Evolutionary conservation across 768 basidiomycete species (phyloP).

Genomic region (Pulveroboletus ravenelii): DNA sequence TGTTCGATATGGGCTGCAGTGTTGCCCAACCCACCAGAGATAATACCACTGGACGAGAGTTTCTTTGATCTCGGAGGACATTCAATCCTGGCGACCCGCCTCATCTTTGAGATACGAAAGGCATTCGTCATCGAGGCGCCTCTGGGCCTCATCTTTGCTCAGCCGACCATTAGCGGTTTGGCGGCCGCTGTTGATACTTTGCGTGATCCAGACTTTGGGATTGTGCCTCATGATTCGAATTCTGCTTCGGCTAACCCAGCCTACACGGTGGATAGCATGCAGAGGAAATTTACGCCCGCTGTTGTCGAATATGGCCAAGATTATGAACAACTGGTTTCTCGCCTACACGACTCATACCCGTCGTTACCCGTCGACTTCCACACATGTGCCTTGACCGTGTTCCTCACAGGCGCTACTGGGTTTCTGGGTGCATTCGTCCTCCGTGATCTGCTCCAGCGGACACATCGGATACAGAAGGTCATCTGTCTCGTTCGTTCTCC

Average conservation of each 20-base stretch:
- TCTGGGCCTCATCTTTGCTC: conserved; percentile 85
- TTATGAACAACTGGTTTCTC: conserved; percentile 54
- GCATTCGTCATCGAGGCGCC: conserved; percentile 87
- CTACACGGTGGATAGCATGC: conserved; percentile 6
- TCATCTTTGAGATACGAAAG: conserved; percentile 96
- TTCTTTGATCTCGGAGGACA: conserved; percentile 99
- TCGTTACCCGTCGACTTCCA: conserved; percentile 55
- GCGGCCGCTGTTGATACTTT: conserved; percentile 72
- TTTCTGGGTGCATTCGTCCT: conserved; percentile 95
- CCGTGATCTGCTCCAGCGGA: conserved; percentile 64
- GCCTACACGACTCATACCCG: conserved; percentile 58
- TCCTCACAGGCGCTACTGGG: conserved; percentile 96
- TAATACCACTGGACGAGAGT: conserved; percentile 84
- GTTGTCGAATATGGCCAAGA: conserved; percentile 77
- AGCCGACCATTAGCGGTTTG: conserved; percentile 78
- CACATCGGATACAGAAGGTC: conserved; percentile 70
- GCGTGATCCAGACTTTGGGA: conserved; percentile 76
- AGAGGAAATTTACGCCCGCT: conserved; percentile 20
- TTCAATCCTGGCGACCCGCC: conserved; percentile 94
- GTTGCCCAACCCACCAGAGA: conserved; percentile 70
- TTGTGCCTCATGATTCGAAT: conserved; percentile 38
- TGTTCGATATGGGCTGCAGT: conserved; percentile 81
- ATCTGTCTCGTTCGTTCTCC: conserved; percentile 87
- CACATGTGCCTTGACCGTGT: conserved; percentile 61
- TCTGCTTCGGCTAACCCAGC: conserved; percentile 16